Base-by-base conservation (phyloP, 1,284 basidiomycete genomes). In the Entoloma clypeatum region DNA sequence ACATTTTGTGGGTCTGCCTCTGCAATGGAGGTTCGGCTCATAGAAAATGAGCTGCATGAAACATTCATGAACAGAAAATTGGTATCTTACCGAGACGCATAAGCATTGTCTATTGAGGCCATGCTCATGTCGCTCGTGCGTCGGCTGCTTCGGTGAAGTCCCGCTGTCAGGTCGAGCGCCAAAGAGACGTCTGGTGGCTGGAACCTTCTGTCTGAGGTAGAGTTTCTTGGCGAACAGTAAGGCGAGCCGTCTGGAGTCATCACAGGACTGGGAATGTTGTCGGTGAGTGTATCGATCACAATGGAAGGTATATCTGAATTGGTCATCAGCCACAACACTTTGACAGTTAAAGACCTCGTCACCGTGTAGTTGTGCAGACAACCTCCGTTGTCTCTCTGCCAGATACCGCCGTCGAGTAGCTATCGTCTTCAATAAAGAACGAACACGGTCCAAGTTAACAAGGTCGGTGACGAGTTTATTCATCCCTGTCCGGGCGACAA, bases 361-460 rank as follows among this genome's bases (percentile, higher is more conserved):
- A 67, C 69, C 68, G 58, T 67, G 63, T 28, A 53, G 53, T 36
- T 44, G 47, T 39, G 51, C 47, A 34, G 41, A 33, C 28, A 43
- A 37, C 42, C 63, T 53, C 9, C 61, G 65, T 27, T 75, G 70
- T 41, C 67, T 63, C 35, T 63, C 44, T 2, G 63, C 68, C 21
- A 86, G 59, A 66, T 85, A 93, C 39, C 77, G 72, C 31, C 85
- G 72, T 8, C 91, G 79, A 53, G 77, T 77, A 27, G 83, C 78
- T 35, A 92, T 82, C 44, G 86, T 88, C 43, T 76, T 75, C 16
- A 95, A 65, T 29, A 92, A 61, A 0, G 89, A 91, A 36, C 81
- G 76, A 3, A 93, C 86, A 37, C 84, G 77, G 64, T 94, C 92
- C 31, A 92, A 64, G 56, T 90, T 86, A 27, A 93, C 87, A 7